Evolutionary conservation across 805 yeast species (phyloP), one percentile per base, ranked within the genome.

Genomic region (Blastobotrys robertii): DNA sequence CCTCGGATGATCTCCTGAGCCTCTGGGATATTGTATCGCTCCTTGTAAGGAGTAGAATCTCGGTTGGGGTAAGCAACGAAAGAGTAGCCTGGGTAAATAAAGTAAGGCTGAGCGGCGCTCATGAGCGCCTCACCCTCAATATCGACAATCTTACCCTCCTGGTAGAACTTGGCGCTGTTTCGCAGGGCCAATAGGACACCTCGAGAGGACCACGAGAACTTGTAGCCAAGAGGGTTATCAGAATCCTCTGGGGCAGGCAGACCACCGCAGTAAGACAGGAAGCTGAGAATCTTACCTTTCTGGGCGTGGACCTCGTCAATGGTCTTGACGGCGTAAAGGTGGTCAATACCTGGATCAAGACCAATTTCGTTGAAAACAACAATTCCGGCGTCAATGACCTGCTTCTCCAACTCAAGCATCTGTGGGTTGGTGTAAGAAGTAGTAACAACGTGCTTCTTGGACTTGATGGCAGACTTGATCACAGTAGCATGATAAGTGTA

Each of bases 331-430:
- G 98, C 98, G 64, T 92, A 92, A 67, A 92, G 77, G 69, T 92
- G 98, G 68, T 92, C 98, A 55, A 92, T 75, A 76, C 98, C 98
- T 51, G 98, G 98, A 65, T 92, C 98, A 64, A 92, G 76, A 58
- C 98, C 98, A 54, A 92, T 92, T 72, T 92, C 98, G 70, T 92
- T 92, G 95, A 92, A 86, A 36, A 92, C 97, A 42, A 90, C 79
- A 58, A 92, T 88, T 47, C 98, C 98, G 31, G 98, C 97, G 57
- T 82, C 81, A 64, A 83, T 79, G 68, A 87, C 59, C 66, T 83
- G 81, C 44, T 79, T 78, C 72, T 87, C 95, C 56, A 88, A 76
- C 48, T 77, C 95, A 63, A 72, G 78, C 67, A 90, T 76, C 58
- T 92, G 94, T 42, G 94, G 94, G 53, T 92, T 85, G 64, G 86